These are phyloP conservation scores for Phytophthora foliorum DNA, from an alignment of 352 stramenopile species.

Conservation along the genomic window DNA sequence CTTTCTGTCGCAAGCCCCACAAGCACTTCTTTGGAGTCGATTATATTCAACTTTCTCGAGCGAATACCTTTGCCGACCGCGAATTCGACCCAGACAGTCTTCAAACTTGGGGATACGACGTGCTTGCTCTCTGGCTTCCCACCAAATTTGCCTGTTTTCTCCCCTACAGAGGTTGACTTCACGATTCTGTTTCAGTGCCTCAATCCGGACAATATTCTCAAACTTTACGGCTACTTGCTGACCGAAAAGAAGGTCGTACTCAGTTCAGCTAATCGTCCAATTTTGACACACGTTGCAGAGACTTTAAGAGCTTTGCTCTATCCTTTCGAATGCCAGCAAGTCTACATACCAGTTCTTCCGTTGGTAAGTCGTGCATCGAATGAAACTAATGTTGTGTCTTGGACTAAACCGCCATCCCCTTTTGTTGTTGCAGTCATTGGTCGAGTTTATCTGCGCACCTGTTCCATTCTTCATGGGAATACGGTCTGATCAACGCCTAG, in stretches of 20 bases:
- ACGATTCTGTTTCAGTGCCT: conserved; percentile 78
- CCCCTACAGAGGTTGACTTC: conserved; percentile 72
- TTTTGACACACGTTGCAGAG: conserved; percentile 73
- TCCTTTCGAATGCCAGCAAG: conserved; percentile 77
- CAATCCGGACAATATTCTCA: conserved; percentile 71
- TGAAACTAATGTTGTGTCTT: neutral
- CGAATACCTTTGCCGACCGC: conserved; percentile 50
- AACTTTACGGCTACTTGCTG: conserved; percentile 66
- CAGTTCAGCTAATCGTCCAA: conserved; percentile 57
- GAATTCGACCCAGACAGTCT: conserved; percentile 42
- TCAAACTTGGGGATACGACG: conserved; percentile 48
- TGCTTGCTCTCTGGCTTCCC: conserved; percentile 48
- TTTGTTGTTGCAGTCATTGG: conserved; percentile 47
- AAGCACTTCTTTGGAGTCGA: conserved; percentile 49
- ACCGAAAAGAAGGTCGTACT: conserved; percentile 81
- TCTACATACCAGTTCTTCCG: conserved; percentile 81
- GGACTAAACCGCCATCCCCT: neutral
- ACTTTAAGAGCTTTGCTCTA: conserved; percentile 69
- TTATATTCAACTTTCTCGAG: conserved; percentile 66
- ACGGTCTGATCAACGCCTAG: conserved; percentile 47
- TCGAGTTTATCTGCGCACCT: conserved; percentile 78
- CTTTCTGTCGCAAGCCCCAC: conserved; percentile 44
- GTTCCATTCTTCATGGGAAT: conserved; percentile 87
- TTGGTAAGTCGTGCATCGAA: conserved; percentile 43
- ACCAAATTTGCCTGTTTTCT: conserved; percentile 42